Base-by-base conservation (phyloP, 1,139 yeast species). In the Wickerhamomyces sp. region DNA sequence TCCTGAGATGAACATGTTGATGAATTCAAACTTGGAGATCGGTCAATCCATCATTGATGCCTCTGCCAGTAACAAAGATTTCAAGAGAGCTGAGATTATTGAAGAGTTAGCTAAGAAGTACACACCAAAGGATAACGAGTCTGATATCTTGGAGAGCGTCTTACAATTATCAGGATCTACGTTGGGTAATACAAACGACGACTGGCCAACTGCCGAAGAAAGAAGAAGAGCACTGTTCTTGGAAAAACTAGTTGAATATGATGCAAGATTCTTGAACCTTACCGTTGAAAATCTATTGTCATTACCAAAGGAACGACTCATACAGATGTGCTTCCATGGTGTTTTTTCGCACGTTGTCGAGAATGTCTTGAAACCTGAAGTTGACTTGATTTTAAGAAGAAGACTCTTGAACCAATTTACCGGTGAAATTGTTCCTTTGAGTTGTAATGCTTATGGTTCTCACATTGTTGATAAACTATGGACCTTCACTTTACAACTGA, bases 151-250 rank as follows among this genome's bases (percentile, higher is more conserved):
- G 46, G 94, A 84, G 49, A 80, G 79, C 41, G 70, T 82, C 16
- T 65, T 86, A 35, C 73, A 72, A 49, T 62, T 86, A 41, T 67
- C 78, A 4, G 62, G 72, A 2, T 84, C 94, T 0, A 86, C 95
- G 2, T 62, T 85, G 40, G 93, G 93, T 21, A 83, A 84, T 55
- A 81, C 87, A 2, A 72, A 75, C 46, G 94, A 79, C 47, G 95
- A 86, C 55, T 84, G 95, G 94, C 94, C 95, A 31, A 84, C 95
- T 1, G 84, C 91, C 0, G 91, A 83, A 49, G 95, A 86, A 57
- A 76, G 94, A 67, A 78, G 91, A 62, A 68, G 93, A 44, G 69
- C 95, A 0, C 54, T 85, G 22, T 80, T 87, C 49, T 62, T 84
- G 40, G 91, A 86, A 52, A 75, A 79, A 44, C 62, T 87, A 39